Conservation (phyloP, 2,329 filamentous ascomycete genomes). For the Lecanoromycetidae sp. region DNA sequence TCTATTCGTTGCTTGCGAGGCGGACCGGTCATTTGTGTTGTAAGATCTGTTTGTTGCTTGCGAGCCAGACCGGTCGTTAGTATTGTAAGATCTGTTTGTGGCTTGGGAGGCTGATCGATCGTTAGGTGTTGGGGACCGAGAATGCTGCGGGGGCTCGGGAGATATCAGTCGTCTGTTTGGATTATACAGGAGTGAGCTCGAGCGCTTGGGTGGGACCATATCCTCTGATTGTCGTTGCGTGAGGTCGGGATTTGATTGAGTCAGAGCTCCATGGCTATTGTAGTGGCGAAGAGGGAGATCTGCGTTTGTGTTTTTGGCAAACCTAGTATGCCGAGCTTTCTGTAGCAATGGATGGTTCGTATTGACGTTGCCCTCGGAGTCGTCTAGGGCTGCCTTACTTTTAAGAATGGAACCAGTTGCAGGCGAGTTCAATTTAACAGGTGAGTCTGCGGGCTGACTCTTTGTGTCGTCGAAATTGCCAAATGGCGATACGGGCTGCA, state of each 20-base stretch:
- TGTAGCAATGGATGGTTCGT: conserved; percentile 15
- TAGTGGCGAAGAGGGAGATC: conserved; percentile 18
- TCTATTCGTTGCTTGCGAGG: too few relatives aligned
- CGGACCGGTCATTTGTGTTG: too few relatives aligned
- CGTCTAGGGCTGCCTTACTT: conserved; percentile 2
- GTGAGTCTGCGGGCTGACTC: background rate
- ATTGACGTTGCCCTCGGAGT: conserved; percentile 14
- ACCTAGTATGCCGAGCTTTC: conserved; percentile 16
- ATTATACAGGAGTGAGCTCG: conserved; percentile 16
- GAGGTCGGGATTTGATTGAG: conserved; percentile 10
- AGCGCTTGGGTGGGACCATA: conserved; percentile 13
- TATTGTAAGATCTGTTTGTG: too few relatives aligned
- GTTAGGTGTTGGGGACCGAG: background rate
- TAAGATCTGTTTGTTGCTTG: too few relatives aligned
- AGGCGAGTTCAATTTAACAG: background rate
- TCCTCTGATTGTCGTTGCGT: conserved; percentile 3
- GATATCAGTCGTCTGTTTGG: conserved; percentile 1
- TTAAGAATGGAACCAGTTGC: background rate
- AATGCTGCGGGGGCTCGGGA: conserved; percentile 1
- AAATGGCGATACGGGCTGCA: conserved; percentile 15
- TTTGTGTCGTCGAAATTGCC: background rate
- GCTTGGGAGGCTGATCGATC: too few relatives aligned
- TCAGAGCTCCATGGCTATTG: conserved; percentile 13
- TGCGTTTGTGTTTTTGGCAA: conserved; percentile 5
- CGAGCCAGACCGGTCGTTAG: too few relatives aligned